Evolutionary conservation across 768 basidiomycete species (phyloP), one percentile per base, ranked within the genome.

Genomic region (Xerocomellus chrysenteron): DNA sequence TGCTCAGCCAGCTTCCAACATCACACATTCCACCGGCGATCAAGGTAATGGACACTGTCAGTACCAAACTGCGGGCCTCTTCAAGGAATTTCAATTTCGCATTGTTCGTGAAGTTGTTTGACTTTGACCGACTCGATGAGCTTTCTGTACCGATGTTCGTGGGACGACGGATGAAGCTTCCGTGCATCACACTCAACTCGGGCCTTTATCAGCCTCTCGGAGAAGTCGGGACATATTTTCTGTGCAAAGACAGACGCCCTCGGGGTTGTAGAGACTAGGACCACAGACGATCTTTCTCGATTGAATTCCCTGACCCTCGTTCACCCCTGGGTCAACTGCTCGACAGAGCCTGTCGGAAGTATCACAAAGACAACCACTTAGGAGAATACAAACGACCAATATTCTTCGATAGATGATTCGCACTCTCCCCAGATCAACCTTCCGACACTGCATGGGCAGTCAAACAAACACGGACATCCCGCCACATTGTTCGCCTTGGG

Each of bases 111-210:
- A 19, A 16, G 14, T 8, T 56, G 32, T 56, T 47, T 5, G 37
- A 56, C 30, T 56, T 47, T 5, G 37, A 56, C 30, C 45, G 45
- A 24, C 45, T 56, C 13, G 14, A 19, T 10, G 37, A 32, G 5
- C 44, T 56, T 26, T 37, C 35, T 5, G 24, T 36, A 4, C 48
- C 50, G 4, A 33, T 5, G 0, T 47, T 56, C 3, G 24, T 21
- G 28, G 43, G 32, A 13, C 42, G 30, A 8, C 43, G 47, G 3
- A 36, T 60, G 47, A 52, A 33, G 28, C 52, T 60, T 42, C 59
- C 56, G n/a, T 58, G 59, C 30, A 17, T 58, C 26, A n/a, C 19
- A 9, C 58, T 60, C 30, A 30, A 26, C 47, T 58, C 1, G 26
- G 52, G 9, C 47, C 16, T 17, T 17, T 43, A n/a, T 55, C 35